Conservation (phyloP, 2,329 filamentous ascomycete genomes). For the Coleophoma eucalyptorum region DNA sequence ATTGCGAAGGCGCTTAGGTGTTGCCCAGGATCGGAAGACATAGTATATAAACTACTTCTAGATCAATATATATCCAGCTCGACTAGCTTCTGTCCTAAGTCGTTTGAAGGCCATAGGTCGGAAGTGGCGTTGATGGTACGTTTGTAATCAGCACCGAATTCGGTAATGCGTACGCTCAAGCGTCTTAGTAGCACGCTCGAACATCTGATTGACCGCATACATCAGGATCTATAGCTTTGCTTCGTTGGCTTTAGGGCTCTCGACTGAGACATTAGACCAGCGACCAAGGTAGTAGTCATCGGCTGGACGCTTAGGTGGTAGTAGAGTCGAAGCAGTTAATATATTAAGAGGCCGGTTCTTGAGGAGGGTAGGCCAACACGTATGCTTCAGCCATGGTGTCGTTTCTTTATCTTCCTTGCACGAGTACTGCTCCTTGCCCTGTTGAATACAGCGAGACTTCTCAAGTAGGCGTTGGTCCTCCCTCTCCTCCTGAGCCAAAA, state of each 20-base stretch:
- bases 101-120: too few species aligned
- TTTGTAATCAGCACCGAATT: too few species aligned
- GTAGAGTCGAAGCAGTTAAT: background rate
- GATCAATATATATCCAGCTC: too few species aligned
- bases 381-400: constrained; percentile 1
- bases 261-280: background rate
- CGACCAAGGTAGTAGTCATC: background rate
- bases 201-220: too few species aligned
- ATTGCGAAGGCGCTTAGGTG: too few species aligned
- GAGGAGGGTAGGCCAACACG: background rate
- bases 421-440: background rate
- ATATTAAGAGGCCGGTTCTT: background rate
- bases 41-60: too few species aligned
- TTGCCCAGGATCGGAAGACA: too few species aligned
- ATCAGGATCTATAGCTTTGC: too few species aligned
- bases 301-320: background rate
- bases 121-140: too few species aligned
- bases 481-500: background rate
- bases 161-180: too few species aligned
- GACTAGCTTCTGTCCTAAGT: too few species aligned
- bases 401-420: background rate
- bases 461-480: background rate
- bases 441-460: background rate
- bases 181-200: too few species aligned
- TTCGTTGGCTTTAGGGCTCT: background rate